Evolutionary conservation across 2,329 filamentous ascomycete genomes (phyloP), one percentile per base, ranked within the genome.

Genomic region (Ramularia endophylla): DNA sequence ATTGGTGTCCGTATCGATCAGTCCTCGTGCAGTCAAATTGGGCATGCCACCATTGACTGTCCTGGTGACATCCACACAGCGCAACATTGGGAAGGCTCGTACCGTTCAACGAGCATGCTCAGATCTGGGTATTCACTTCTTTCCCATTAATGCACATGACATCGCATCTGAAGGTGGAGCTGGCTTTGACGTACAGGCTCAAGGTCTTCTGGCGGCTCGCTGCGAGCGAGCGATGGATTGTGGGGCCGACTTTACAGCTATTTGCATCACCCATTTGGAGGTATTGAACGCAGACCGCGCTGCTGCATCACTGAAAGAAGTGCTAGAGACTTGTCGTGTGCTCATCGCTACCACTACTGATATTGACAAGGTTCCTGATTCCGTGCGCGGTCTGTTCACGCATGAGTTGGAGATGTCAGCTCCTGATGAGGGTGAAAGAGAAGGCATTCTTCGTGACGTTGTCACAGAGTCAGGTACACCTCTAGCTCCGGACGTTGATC

Each of bases 321-420:
- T 97, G 2, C 66, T 95, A 16, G 73, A 78, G n/a, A 82, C 85
- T 34, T 80, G 81, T 3, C 74, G 92, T 40, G 86, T 97, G 2
- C 68, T 98, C 17, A 81, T 98, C 53, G 90, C 92, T 1, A 98
- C 92, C 0, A 95, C 90, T 0, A 95, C 88, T 5, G 90, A 97
- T 53, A 81, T 95, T 0, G 92, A 97, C 60, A 94, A 97, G 63
- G 79, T 98, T 1, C 86, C 90, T 0, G 89, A 95, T 55, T 85
- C 85, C 1, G 81, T 97, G 15, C 80, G 92, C 39, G 87, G 87
- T 8, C 72, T 97, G 2, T 97, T 98, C 62, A 95, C 88, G 0
- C 90, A 98, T 56, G 92, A 98, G 64, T 74, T 98, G 30, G 90
- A 97, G 58, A 87, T 98, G 78, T 79, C 73, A 32, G 92, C 92